phyloP scores from a whole-genome alignment of 106 monocot genomes.

The Apostasia ramifera region DNA sequence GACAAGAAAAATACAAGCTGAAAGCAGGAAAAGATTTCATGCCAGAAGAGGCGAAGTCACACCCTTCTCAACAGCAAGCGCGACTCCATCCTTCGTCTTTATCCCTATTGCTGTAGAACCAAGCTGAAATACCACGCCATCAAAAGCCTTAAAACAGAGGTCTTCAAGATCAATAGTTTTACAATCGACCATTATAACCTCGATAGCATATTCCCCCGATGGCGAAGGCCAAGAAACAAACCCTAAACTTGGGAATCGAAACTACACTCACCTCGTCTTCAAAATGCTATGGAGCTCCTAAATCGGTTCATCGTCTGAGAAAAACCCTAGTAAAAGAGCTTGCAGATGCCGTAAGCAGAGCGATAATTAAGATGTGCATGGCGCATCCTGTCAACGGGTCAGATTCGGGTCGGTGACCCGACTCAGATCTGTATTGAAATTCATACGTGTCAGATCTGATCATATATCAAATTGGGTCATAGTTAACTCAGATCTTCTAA shows the following conservation, averaged over 20 bases:
- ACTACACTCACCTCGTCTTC: constrained; percentile 19
- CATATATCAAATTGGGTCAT: too few relatives aligned
- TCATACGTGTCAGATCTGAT: too few relatives aligned
- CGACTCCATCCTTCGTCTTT: constrained; percentile 75
- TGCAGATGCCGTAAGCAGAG: too few relatives aligned
- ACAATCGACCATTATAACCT: constrained; percentile 26
- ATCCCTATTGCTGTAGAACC: constrained; percentile 72
- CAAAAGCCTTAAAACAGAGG: background rate
- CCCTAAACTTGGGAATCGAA: background rate
- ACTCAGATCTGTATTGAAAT: too few relatives aligned
- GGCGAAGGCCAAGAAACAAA: background rate
- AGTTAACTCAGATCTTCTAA: too few relatives aligned
- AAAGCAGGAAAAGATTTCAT: background rate
- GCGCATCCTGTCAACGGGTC: too few relatives aligned
- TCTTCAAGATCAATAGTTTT: background rate
- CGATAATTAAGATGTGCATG: too few relatives aligned
- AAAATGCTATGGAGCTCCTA: background rate
- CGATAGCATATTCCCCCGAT: constrained; percentile 47
- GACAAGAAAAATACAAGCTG: background rate
- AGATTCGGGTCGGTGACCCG: too few relatives aligned
- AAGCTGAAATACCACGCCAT: constrained; percentile 25
- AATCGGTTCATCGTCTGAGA: background rate
- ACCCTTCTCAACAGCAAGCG: constrained; percentile 66
- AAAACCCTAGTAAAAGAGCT: constrained; percentile 5
- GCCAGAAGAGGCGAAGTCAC: constrained; percentile 72